phyloP scores from a whole-genome alignment of 768 basidiomycete genomes.

The Lactarius hengduanensis region DNA sequence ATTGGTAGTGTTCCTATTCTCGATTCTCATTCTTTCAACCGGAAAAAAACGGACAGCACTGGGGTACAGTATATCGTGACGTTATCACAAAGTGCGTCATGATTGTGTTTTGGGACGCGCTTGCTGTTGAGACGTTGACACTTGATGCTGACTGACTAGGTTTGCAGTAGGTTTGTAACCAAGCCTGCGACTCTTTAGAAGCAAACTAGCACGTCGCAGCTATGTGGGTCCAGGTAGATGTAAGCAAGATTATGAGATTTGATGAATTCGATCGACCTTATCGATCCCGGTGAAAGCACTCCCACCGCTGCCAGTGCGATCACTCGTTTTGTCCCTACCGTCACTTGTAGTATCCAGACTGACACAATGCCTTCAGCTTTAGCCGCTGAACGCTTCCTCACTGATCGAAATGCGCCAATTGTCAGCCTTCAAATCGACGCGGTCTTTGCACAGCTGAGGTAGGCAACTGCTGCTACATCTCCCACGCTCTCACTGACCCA shows the following conservation, averaged over 20 bases:
- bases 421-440: conserved; percentile 68
- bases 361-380: conserved; percentile 34
- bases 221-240: background rate
- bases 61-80: no score
- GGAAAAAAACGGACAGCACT: no score
- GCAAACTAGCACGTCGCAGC: no score
- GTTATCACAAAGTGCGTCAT: no score
- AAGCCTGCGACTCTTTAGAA: no score
- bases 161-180: no score
- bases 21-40: no score
- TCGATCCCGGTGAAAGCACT: background rate
- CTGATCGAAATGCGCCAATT: conserved; percentile 73
- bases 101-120: no score
- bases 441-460: conserved; percentile 72
- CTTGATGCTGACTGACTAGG: no score
- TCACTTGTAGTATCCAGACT: background rate
- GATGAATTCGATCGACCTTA: background rate
- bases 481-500: background rate
- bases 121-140: no score
- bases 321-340: background rate
- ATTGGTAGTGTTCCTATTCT: no score
- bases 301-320: background rate
- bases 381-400: conserved; percentile 61
- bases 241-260: background rate
- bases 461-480: conserved; percentile 1